These are phyloP conservation scores for Tulasnella sp. DNA, from an alignment of 768 basidiomycete genomes.

Conservation along the genomic window DNA sequence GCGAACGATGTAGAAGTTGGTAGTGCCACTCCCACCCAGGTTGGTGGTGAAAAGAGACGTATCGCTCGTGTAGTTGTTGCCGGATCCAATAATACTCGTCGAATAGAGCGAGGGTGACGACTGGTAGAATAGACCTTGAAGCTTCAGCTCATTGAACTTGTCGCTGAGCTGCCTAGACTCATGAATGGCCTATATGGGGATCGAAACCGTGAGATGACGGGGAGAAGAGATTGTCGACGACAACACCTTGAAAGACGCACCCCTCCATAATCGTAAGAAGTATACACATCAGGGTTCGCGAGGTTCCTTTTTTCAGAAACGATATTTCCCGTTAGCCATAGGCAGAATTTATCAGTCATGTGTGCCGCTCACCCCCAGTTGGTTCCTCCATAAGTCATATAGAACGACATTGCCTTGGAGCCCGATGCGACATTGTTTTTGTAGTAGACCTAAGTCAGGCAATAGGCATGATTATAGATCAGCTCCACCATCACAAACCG, in stretches of 20 bases:
- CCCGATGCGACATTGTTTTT: slow-evolving; percentile 24
- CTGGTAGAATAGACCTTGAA: slow-evolving; percentile 67
- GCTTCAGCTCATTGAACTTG: slow-evolving; percentile 72
- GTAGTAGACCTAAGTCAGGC: not conserved
- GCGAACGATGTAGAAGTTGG: slow-evolving; percentile 59
- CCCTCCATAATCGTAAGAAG: slow-evolving; percentile 24
- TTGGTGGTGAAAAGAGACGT: slow-evolving; percentile 48
- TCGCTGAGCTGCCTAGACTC: slow-evolving; percentile 45
- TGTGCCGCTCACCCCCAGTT: slow-evolving; percentile 24
- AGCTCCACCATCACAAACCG: no score
- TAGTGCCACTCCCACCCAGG: slow-evolving; percentile 55
- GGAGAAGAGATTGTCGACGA: no score
- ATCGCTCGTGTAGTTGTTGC: slow-evolving; percentile 34
- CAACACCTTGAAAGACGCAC: not conserved
- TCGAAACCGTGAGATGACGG: no score
- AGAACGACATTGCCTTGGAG: slow-evolving; percentile 20
- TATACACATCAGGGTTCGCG: not conserved
- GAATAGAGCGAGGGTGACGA: slow-evolving; percentile 70
- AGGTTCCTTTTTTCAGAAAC: not conserved
- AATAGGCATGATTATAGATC: slow-evolving; percentile 15
- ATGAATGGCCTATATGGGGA: slow-evolving; percentile 18
- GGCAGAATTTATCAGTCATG: not conserved
- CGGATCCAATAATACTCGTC: slow-evolving; percentile 62
- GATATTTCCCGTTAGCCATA: not conserved
- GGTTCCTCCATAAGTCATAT: slow-evolving; percentile 23